Evolutionary conservation across 257 asterid genomes (phyloP).

Genomic region (Linaria vulgaris): DNA sequence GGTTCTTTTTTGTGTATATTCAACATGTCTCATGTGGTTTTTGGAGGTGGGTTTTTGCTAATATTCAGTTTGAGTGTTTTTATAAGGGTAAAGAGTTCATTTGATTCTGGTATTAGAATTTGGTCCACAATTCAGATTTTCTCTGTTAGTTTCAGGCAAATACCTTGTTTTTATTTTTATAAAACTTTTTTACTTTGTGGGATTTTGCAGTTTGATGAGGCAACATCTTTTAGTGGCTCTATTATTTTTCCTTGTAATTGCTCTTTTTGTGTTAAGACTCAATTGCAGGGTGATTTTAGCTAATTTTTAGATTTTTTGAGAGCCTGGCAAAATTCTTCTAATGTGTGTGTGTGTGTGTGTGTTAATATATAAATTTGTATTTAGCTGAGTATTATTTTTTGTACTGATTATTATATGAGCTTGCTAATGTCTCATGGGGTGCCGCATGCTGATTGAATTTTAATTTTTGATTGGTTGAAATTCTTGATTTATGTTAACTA

Average conservation of each 20-base stretch:
- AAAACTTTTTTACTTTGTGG: not conserved
- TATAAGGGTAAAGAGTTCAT: too few species aligned
- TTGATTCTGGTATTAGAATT: not conserved
- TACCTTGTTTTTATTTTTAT: not conserved
- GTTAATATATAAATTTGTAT: not conserved
- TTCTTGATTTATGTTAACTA: not conserved
- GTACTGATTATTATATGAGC: too few species aligned
- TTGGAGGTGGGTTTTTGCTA: too few species aligned
- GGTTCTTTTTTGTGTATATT: too few species aligned
- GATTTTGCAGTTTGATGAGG: not conserved
- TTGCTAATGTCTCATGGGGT: not conserved
- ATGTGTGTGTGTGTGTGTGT: not conserved
- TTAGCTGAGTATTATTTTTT: too few species aligned
- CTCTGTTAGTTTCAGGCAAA: not conserved
- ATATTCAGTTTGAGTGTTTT: too few species aligned
- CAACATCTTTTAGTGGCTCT: not conserved
- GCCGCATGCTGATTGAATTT: constrained; percentile 19
- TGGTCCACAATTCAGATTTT: constrained; percentile 2
- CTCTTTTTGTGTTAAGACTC: constrained; percentile 9
- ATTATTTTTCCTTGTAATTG: constrained; percentile 32
- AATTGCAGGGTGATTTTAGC: constrained; percentile 8
- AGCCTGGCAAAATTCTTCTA: constrained; percentile 23
- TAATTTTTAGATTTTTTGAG: constrained; percentile 30
- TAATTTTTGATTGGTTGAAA: not conserved
- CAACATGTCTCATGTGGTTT: too few species aligned